phyloP scores from a whole-genome alignment of 2,329 filamentous ascomycete species.

The Penicillium sp. region DNA sequence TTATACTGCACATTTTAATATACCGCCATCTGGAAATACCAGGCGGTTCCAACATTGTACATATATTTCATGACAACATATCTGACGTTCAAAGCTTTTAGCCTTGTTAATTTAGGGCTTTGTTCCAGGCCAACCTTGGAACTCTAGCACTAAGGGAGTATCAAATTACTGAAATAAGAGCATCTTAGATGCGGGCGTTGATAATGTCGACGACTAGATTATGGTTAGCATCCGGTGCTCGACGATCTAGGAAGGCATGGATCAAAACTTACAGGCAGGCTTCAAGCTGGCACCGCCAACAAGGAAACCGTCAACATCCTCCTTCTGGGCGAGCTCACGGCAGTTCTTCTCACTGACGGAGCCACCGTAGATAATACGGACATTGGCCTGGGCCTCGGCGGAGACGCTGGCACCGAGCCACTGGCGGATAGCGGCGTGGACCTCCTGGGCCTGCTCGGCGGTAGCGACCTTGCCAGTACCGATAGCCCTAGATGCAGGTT shows the following conservation, averaged over 20 bases:
- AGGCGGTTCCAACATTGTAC: constrained; percentile 22
- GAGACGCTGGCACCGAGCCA: constrained; percentile 80
- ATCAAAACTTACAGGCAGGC: constrained; percentile 73
- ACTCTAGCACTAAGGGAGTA: constrained; percentile 13
- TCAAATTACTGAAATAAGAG: constrained; percentile 12
- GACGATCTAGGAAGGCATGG: neutral
- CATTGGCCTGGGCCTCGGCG: constrained; percentile 76
- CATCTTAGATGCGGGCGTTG: constrained; percentile 57
- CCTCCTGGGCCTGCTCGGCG: constrained; percentile 88
- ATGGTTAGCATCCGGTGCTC: constrained; percentile 7
- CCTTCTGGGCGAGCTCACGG: constrained; percentile 84
- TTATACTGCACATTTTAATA: constrained; percentile 6
- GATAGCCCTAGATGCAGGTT: constrained; percentile 54
- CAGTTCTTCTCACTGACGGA: constrained; percentile 99
- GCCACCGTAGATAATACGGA: constrained; percentile 93
- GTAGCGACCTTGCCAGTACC: constrained; percentile 93
- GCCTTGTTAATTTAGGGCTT: constrained; percentile 9
- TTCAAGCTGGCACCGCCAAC: constrained; percentile 96
- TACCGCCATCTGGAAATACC: constrained; percentile 12
- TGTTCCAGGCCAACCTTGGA: constrained; percentile 4
- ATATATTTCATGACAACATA: constrained; percentile 30
- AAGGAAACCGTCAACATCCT: constrained; percentile 96
- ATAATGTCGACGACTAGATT: constrained; percentile 65
- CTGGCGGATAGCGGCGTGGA: constrained; percentile 85
- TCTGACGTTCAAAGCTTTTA: constrained; percentile 23